Evolutionary conservation across 164 flowering plant species (phyloP), one percentile per base, ranked within the genome.

Genomic region (Taxillus chinensis): DNA sequence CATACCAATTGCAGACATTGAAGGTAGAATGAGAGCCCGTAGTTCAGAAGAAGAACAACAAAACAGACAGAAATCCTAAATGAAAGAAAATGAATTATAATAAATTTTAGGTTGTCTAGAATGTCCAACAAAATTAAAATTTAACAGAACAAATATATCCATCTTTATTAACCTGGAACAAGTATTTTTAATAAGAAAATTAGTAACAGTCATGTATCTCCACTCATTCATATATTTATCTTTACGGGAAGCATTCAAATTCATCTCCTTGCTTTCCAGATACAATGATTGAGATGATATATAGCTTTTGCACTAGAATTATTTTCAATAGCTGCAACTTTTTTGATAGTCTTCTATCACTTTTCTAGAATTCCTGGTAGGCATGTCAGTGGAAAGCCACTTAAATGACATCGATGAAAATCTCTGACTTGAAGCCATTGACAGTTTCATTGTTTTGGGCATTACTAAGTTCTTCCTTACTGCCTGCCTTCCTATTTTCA

Each of bases 351-450:
- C 69, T 64, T 70, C 65, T 46, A 55, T 49, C 40, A 70, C 65
- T 69, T 65, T 61, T 63, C 68, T 76, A 5, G 79, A 67, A 63
- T 64, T 67, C 77, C 73, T 95, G 62, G 75, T 65, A 72, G 99
- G 97, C 93, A 89, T 84, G 76, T 95, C 96, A 68, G 86, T 80
- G 17, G 99, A 87, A 52, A 95, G 90, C 99, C 99, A 95, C 74
- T 86, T 86, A 75, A 91, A 91, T 53, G 96, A 72, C 68, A 86
- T 64, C 59, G 91, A 78, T 39, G 86, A 58, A 16, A 71, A 59
- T 11, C 11, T 61, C 63, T 63, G 59, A 58, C 50, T 37, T 57
- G 45, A 12, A 50, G 39, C 39, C 62, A 65, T 59, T 68, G 63
- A 66, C 75, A 70, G 17, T 41, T 55, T 60, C 67, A 17, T 45